phyloP scores from a whole-genome alignment of 2,329 filamentous ascomycete genomes.

The Didymella segeticola region DNA sequence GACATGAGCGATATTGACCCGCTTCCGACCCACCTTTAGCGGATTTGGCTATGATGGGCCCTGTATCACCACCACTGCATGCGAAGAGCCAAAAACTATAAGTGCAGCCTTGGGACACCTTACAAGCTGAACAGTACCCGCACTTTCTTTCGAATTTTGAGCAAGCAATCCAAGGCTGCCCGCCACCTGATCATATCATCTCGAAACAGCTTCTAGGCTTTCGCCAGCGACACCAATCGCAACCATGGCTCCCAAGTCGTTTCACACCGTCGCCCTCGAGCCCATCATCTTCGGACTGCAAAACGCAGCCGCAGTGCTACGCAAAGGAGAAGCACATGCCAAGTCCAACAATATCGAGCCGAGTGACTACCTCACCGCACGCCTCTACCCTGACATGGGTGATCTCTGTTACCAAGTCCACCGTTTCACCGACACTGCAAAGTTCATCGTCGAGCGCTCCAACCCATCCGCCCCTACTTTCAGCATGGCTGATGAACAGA shows the following conservation, averaged over 20 bases:
- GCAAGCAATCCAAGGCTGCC: background rate
- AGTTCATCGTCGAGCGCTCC: constrained; percentile 50
- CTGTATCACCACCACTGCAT: background rate
- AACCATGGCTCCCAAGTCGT: constrained; percentile 28
- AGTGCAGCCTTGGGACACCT: background rate
- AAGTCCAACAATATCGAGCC: constrained; percentile 47
- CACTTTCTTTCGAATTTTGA: background rate
- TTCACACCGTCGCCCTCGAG: constrained; percentile 50
- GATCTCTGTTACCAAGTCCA: constrained; percentile 59
- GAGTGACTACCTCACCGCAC: constrained; percentile 49
- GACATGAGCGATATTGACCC: background rate
- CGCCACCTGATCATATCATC: no score
- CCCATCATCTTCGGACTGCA: constrained; percentile 54
- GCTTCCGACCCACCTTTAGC: background rate
- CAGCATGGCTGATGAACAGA: constrained; percentile 52
- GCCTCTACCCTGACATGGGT: constrained; percentile 59
- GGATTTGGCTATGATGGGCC: background rate
- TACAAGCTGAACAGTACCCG: background rate
- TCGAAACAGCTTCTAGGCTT: no score
- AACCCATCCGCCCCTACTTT: constrained; percentile 43
- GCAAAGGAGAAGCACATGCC: constrained; percentile 53
- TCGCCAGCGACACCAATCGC: no score
- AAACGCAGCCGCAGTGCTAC: constrained; percentile 53
- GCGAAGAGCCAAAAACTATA: background rate
- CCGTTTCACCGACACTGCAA: constrained; percentile 51